Percentiles rank a stretch among this genome's conserved stretches.
Conservation (phyloP, 2,329 filamentous ascomycete species). For the Fusarium denticulatum region DNA sequence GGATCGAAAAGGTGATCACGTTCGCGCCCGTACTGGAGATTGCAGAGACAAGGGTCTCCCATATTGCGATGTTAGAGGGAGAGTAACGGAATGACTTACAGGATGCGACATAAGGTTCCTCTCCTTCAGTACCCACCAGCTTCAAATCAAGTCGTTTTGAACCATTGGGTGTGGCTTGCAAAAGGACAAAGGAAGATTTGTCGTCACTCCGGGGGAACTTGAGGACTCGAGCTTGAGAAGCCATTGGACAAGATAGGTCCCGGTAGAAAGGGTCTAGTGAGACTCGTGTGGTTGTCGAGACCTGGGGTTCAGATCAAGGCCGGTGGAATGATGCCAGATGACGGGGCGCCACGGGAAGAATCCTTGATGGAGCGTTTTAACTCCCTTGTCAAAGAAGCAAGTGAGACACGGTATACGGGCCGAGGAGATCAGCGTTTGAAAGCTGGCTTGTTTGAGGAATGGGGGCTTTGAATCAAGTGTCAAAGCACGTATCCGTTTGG, state of each 20-base stretch:
- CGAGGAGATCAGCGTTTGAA: conserved; percentile 22
- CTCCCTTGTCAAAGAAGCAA: conserved; percentile 9
- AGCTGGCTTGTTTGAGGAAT: conserved; percentile 30
- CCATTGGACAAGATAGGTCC: conserved; percentile 32
- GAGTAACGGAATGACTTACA: conserved; percentile 58
- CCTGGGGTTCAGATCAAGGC: conserved; percentile 20
- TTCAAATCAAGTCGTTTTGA: conserved; percentile 70
- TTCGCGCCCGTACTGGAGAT: conserved; percentile 32
- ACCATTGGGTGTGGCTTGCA: conserved; percentile 65
- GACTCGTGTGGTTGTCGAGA: not conserved
- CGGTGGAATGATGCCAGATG: conserved; percentile 32
- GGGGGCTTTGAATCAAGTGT: conserved; percentile 12
- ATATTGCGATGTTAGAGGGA: conserved; percentile 23
- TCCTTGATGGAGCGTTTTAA: conserved; percentile 16
- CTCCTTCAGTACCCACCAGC: conserved; percentile 74
- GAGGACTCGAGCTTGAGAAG: conserved; percentile 54
- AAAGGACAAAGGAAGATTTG: conserved; percentile 65
- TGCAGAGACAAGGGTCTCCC: conserved; percentile 23
- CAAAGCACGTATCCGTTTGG: not conserved
- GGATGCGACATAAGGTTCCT: conserved; percentile 65
- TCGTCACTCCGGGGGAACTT: conserved; percentile 67
- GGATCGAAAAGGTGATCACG: conserved; percentile 23
- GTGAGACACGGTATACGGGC: conserved; percentile 36
- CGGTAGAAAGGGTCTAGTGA: not conserved
- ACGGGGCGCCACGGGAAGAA: conserved; percentile 14